These are phyloP conservation scores for Buddleja alternifolia DNA, from an alignment of 257 asterid species.

Conservation along the genomic window DNA sequence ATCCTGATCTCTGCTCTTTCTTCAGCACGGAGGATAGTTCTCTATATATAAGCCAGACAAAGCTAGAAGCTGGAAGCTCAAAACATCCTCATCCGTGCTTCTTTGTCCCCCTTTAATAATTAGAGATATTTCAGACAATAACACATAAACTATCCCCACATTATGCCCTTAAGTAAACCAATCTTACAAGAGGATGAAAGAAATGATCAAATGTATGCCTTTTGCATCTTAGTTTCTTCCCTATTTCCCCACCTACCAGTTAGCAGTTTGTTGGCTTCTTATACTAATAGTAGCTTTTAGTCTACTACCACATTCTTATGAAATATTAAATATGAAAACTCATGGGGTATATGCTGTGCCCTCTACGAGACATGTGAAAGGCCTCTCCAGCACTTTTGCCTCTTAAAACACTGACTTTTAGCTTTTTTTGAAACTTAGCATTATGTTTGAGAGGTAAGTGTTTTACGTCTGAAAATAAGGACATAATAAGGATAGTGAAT, in stretches of 20 bases:
- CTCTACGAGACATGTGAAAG: not conserved
- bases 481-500: not conserved
- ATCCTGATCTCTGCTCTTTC: too few species aligned
- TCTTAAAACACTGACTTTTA: constrained; percentile 3
- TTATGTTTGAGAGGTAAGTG: not conserved
- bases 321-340: too few species aligned
- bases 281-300: not conserved
- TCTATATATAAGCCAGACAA: too few species aligned
- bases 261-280: not conserved
- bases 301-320: not conserved
- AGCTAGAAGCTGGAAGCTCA: not conserved
- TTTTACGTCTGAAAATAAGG: not conserved
- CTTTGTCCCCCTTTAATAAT: not conserved
- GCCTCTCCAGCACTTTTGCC: constrained; percentile 4
- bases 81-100: not conserved
- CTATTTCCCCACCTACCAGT: not conserved
- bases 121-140: not conserved
- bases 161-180: not conserved
- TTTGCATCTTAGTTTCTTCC: not conserved
- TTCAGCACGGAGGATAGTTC: too few species aligned
- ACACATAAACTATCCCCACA: not conserved
- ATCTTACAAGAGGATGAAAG: not conserved
- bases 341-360: not conserved
- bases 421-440: not conserved
- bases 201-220: not conserved